These are phyloP conservation scores for Cytauxzoon felis DNA, from an alignment of 169 alveolate genomes.

Conservation along the genomic window DNA sequence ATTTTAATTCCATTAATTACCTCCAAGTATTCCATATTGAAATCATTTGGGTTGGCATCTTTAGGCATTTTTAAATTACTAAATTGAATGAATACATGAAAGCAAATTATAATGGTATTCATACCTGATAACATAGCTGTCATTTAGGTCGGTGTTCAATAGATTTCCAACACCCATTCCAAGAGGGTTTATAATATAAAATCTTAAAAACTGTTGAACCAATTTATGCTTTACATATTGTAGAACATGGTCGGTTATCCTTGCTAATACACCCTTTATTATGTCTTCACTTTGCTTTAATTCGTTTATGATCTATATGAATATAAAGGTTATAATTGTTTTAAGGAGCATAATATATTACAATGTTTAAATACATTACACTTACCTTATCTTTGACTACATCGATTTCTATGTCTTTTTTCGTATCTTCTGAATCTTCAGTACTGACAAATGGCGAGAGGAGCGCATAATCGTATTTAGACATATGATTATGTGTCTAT, in stretches of 20 bases:
- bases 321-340: not conserved
- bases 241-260: constrained; percentile 21
- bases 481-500: not conserved
- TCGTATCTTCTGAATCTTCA: no score
- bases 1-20: not conserved
- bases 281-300: constrained; percentile 15
- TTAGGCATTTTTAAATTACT: constrained; percentile 45
- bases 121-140: constrained; percentile 40
- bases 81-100: not conserved
- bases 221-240: constrained; percentile 23
- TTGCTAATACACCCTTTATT: constrained; percentile 26
- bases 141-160: constrained; percentile 27
- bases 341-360: not conserved
- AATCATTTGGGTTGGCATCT: constrained; percentile 33
- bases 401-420: constrained; percentile 1
- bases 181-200: constrained; percentile 39
- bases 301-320: constrained; percentile 27
- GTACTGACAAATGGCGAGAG: no score
- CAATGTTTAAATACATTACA: not conserved
- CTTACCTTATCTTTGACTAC: constrained; percentile 54
- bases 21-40: constrained; percentile 19
- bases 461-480: not conserved
- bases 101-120: not conserved
- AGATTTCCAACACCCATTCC: constrained; percentile 42
- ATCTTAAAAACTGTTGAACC: constrained; percentile 15